phyloP scores from a whole-genome alignment of 2,329 filamentous ascomycete genomes.

The Cryphonectria carpinicola region DNA sequence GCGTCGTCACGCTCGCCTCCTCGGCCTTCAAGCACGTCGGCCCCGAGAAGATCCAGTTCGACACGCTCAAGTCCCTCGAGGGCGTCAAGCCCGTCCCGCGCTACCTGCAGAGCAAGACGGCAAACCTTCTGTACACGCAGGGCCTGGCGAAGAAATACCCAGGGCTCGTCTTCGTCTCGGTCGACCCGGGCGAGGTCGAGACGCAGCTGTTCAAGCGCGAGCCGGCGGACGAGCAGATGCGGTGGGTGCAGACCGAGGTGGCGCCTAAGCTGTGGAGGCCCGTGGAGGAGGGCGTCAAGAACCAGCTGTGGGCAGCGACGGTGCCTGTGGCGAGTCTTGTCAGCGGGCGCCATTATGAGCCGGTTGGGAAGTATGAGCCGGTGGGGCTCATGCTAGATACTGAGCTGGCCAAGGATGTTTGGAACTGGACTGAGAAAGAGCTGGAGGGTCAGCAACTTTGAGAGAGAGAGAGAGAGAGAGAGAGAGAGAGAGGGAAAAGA shows the following conservation, averaged over 20 bases:
- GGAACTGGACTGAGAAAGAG: conserved; percentile 43
- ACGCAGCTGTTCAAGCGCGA: conserved; percentile 33
- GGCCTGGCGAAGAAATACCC: conserved; percentile 35
- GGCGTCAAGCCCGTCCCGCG: conserved; percentile 31
- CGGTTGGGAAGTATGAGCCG: background rate
- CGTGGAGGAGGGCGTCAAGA: conserved; percentile 27
- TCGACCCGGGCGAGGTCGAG: conserved; percentile 37
- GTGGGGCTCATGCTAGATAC: conserved; percentile 28
- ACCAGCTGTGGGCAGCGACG: conserved; percentile 26
- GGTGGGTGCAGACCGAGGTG: conserved; percentile 8
- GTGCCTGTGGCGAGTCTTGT: conserved; percentile 35
- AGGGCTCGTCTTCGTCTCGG: conserved; percentile 30
- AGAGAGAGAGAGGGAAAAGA: no score
- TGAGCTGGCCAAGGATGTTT: conserved; percentile 37
- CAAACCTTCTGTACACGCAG: conserved; percentile 37
- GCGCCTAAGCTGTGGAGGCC: conserved; percentile 31
- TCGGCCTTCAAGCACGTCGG: conserved; percentile 33
- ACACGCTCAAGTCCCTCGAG: conserved; percentile 35
- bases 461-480: background rate
- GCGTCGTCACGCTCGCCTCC: conserved; percentile 38
- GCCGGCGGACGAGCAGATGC: background rate
- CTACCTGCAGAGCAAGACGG: conserved; percentile 40
- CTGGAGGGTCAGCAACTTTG: conserved; percentile 28
- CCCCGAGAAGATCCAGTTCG: conserved; percentile 34
- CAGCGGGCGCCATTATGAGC: conserved; percentile 31